Evolutionary conservation across 1,139 yeast species (phyloP), one percentile per base, ranked within the genome.

Genomic region (Geotrichum cucujoidarum): DNA sequence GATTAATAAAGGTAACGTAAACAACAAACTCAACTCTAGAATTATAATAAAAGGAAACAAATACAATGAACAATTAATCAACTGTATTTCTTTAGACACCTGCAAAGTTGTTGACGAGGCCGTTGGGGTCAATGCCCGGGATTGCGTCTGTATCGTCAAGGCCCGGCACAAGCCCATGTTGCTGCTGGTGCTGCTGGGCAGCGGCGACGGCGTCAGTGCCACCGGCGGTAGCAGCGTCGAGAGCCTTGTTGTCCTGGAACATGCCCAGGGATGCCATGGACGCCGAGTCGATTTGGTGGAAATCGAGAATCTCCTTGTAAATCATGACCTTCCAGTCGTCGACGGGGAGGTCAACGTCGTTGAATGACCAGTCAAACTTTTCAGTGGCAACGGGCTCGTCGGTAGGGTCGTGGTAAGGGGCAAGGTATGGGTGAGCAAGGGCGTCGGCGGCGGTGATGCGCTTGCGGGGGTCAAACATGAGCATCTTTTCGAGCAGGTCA

Each of bases 301-400:
- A 92, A 66, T 90, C 97, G 57, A 92, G 74, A 55, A 92, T 92
- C 69, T 92, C 98, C 45, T 95, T 84, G 69, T 92, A 92, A 96
- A 92, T 92, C 98, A 92, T 92, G 25, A 90, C 96, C 70, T 95
- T 81, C 98, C 98, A 92, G 11, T 96, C 88, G 63, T 92, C 97
- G 20, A 92, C 95, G 1, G 98, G 97, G 60, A 92, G 75, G 68
- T 92, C 98, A 0, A 97, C 97, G 62, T 94, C 97, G 66, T 92
- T 92, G 68, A 92, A 92, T 61, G 95, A 84, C 99, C 99, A 92
- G 69, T 92, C 98, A 61, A 92, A 92, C 66, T 86, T 86, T 55
- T 83, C 86, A 46, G 83, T 89, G 44, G 98, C 95, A 4, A 80
- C 83, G 1, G 99, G 99, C 69, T 92, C 99, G 68, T 92, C 99